Evolutionary conservation across 495 filamentous ascomycete genomes (phyloP), one percentile per base, ranked within the genome.

Genomic region (Parathielavia hyrcaniae): DNA sequence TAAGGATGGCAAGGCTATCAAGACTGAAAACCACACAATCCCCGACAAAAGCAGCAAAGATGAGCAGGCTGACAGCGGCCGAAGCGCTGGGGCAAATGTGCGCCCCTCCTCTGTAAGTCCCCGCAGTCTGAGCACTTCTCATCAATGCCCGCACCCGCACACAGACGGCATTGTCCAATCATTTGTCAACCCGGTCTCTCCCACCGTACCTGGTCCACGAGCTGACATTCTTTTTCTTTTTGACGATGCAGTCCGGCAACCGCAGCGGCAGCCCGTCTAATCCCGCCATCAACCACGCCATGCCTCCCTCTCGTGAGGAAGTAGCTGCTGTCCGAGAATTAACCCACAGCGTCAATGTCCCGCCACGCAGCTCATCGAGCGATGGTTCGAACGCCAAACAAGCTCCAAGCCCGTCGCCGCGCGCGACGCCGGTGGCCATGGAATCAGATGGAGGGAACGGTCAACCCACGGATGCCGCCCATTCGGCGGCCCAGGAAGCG

Each of bases 381-480:
- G 88, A 95, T 73, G 77, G 70, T 61, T 75, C 82, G 52, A 79
- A 68, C 55, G 74, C 81, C 55, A 79, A 72, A 55, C 85, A 89
- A 68, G 69, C 81, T 41, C 78, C 74, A 63, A 89, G 82, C 67
- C 89, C 91, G 1, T 97, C 95, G 35, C 92, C 93, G 26, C 79
- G 97, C 36, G 97, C 93, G 0, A 86, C 90, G 71, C 90, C 91
- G 59, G 77, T 87, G 54, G 79, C 79, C 30, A 83, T 85, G 77
- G 81, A 69, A 58, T 58, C 69, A 57, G 67, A 73, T 14, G 64
- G 68, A 57, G 68, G 66, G 62, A 61, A 63, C 61, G 22, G 63
- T 61, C 55, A 69, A 38, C 48, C 71, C 50, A 59, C 70, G 54
- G 54, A 66, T 56, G 56, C 72, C 65, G 49, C 68, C 52, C 61